Evolutionary conservation across 352 stramenopile genomes (phyloP).

Genomic region (Peronospora belbahrii): DNA sequence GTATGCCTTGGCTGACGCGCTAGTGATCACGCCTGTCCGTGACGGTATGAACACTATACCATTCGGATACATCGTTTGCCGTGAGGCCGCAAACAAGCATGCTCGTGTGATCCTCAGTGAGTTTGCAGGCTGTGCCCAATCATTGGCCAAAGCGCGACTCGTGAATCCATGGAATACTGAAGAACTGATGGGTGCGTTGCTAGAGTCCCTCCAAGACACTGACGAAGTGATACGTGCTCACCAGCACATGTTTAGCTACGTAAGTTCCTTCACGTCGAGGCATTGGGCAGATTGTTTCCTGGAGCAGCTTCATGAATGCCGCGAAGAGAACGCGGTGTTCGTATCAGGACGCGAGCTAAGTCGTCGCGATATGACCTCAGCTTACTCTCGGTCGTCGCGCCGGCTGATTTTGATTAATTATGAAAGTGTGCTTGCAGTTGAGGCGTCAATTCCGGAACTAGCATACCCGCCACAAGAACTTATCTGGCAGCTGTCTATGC

Average conservation of each 20-base stretch:
- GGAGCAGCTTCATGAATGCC: conserved; percentile 69
- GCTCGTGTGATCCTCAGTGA: conserved; percentile 87
- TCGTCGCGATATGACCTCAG: conserved; percentile 81
- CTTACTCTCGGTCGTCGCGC: conserved; percentile 58
- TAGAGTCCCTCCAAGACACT: conserved; percentile 43
- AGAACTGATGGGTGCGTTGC: conserved; percentile 51
- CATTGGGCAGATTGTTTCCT: conserved; percentile 79
- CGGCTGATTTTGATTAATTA: conserved; percentile 86
- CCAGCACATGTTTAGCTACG: conserved; percentile 79
- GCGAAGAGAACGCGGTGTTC: conserved; percentile 59
- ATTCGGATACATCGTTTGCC: conserved; percentile 87
- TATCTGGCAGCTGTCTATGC: conserved; percentile 78
- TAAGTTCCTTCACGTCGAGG: conserved; percentile 64
- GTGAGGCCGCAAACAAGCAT: conserved; percentile 55
- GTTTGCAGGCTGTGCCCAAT: conserved; percentile 86
- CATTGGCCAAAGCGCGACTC: conserved; percentile 69
- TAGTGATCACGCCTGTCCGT: conserved; percentile 80
- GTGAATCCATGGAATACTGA: conserved; percentile 87
- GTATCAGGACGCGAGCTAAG: conserved; percentile 70
- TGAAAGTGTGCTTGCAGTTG: conserved; percentile 76
- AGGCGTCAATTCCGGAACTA: conserved; percentile 81
- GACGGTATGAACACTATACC: conserved; percentile 90
- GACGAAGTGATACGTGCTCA: conserved; percentile 67
- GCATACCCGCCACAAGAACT: conserved; percentile 78
- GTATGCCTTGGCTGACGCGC: conserved; percentile 75